Conservation (phyloP, 2,329 filamentous ascomycete species). For the Blastomyces parvus region DNA sequence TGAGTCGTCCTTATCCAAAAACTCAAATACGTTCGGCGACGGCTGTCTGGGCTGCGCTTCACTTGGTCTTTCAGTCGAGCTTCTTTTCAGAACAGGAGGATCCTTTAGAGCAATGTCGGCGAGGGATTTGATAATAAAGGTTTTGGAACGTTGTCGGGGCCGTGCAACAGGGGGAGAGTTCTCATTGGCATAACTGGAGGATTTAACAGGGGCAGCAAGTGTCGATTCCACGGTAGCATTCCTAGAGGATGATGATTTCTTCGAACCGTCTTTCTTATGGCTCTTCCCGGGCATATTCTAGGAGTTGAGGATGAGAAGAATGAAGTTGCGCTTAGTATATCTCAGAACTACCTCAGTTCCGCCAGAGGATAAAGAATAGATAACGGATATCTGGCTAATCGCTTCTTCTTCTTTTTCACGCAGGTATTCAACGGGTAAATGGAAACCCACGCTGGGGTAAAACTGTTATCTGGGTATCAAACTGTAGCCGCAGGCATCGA, state of each 20-base stretch:
- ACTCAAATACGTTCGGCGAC: constrained; percentile 33
- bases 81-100: constrained; percentile 3
- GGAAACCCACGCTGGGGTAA: neutral
- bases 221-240: constrained; percentile 6
- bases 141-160: constrained; percentile 10
- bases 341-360: neutral
- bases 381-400: too few species aligned
- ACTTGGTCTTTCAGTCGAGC: constrained; percentile 8
- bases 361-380: neutral
- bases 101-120: constrained; percentile 2
- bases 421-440: neutral
- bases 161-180: neutral
- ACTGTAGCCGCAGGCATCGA: neutral
- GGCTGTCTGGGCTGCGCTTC: constrained; percentile 7
- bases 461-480: neutral
- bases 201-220: constrained; percentile 1
- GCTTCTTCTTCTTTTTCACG: neutral
- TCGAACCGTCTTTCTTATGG: constrained; percentile 12
- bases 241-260: constrained; percentile 10
- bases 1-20: constrained; percentile 23
- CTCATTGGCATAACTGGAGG: constrained; percentile 9
- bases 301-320: neutral
- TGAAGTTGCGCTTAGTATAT: neutral
- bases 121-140: constrained; percentile 9
- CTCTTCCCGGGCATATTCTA: constrained; percentile 9